phyloP scores from a whole-genome alignment of 495 filamentous ascomycete species.

The Penicillium pulvis region DNA sequence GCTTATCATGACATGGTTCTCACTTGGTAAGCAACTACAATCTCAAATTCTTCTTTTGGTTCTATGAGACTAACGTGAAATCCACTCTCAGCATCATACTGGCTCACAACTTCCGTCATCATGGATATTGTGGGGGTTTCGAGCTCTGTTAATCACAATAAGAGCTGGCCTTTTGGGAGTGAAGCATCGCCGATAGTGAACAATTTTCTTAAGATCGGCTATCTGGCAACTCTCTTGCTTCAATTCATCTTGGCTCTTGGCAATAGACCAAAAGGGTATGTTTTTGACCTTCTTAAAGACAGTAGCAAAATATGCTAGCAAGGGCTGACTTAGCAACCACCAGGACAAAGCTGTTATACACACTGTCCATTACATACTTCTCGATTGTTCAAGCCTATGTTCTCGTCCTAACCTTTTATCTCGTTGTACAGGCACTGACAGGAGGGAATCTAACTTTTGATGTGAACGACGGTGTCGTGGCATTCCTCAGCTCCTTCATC shows the following conservation, averaged over 20 bases:
- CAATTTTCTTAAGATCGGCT: slow-evolving; percentile 82
- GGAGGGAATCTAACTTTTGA: slow-evolving; percentile 52
- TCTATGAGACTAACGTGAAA: neutral
- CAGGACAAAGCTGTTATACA: slow-evolving; percentile 52
- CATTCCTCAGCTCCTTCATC: slow-evolving; percentile 71
- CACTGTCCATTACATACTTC: slow-evolving; percentile 83
- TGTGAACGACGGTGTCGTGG: slow-evolving; percentile 45
- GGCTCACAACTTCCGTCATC: slow-evolving; percentile 90
- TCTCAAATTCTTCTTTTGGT: too few species aligned
- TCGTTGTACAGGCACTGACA: slow-evolving; percentile 77
- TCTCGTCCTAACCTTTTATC: slow-evolving; percentile 79
- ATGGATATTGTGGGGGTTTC: slow-evolving; percentile 89
- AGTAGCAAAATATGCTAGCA: neutral
- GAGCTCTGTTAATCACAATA: slow-evolving; percentile 43
- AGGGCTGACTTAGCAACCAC: neutral
- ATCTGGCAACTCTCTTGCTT: slow-evolving; percentile 79
- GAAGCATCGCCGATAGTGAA: slow-evolving; percentile 83
- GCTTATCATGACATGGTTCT: slow-evolving; percentile 91
- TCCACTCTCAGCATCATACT: slow-evolving; percentile 67
- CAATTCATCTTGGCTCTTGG: slow-evolving; percentile 96
- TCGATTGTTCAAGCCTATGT: slow-evolving; percentile 84
- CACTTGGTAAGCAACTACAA: slow-evolving; percentile 76
- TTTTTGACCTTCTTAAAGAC: neutral
- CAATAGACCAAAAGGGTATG: slow-evolving; percentile 86
- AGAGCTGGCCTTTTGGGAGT: slow-evolving; percentile 74